Base-by-base conservation (phyloP, 371 early-diverging fungal species). In the Chytridium lagenaria region DNA sequence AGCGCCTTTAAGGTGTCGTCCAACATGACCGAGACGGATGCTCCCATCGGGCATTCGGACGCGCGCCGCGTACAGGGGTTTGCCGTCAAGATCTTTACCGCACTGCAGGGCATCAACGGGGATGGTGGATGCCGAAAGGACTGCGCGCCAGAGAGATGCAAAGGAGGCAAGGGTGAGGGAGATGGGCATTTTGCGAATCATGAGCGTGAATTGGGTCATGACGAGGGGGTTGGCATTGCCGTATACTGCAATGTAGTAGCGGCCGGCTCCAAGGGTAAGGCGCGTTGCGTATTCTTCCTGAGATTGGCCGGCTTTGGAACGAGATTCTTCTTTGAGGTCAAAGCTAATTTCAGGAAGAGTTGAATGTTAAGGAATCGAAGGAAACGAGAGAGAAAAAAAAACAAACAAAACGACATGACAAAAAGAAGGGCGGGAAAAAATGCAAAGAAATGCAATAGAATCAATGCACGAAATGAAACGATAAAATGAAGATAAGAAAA, bases 191-290 rank as follows among this genome's bases (percentile, higher is more conserved):
- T 66, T 66, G 44, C 66, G 66, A 33, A 66, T 38, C 44, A 44
- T 40, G 66, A 66, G 38, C 2, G 66, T n/a, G 66, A 66, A 66
- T 10, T 66, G 38, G 7, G 66, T 66, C 44, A 66, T 38, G 66
- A 44, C 49, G n/a, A 66, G 49, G 19, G 66, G 66, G 44, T 66
- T 66, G 10, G 39, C 66, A 51, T 44, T 59, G 37, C 74, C 68
- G 30, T 37, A 74, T 26, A 74, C 69, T 0, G 70, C 69, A 31
- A 74, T 69, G 44, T 69, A 74, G 59, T 74, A 74, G 5, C 74
- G 63, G 1, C 74, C 74, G 22, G 64, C 50, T 0, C 69, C 69
- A 1, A 49, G 59, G 22, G 44, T 26, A 16, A 73, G 50, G 2
- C 69, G 44, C 2, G n/a, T 31, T 2, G 40, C 66, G 36, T 59